Percentiles rank a stretch among this genome's conserved stretches.
These are phyloP conservation scores for Debaryomyces fabryi DNA, from an alignment of 1,139 yeast genomes.

Conservation along the genomic window DNA sequence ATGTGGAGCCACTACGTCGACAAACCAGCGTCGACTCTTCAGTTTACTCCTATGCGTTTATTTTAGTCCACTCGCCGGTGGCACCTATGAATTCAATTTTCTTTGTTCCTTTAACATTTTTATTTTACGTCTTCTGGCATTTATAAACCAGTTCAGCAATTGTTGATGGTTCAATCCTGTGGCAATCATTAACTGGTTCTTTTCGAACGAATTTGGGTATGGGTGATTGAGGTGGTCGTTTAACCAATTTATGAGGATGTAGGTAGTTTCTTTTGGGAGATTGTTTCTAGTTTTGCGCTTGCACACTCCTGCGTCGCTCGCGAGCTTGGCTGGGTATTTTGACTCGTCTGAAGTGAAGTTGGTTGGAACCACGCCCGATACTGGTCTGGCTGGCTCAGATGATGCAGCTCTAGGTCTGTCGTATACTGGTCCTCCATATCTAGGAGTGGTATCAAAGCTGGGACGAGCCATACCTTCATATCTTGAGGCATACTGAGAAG, in stretches of 20 bases:
- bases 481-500: background rate
- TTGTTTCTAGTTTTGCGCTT: conserved; percentile 66
- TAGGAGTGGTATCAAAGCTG: background rate
- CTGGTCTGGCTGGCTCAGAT: conserved; percentile 5
- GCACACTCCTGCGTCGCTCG: conserved; percentile 6
- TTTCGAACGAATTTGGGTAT: conserved; percentile 90
- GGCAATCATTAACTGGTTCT: conserved; percentile 71
- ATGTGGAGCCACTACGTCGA: background rate
- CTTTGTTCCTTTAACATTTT: conserved; percentile 48
- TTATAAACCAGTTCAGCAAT: conserved; percentile 94
- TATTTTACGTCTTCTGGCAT: conserved; percentile 87
- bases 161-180: conserved; percentile 93
- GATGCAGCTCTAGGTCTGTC: background rate
- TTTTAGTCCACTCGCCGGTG: background rate
- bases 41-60: background rate
- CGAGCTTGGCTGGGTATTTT: conserved; percentile 7
- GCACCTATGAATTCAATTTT: conserved; percentile 22
- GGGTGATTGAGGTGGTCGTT: conserved; percentile 87
- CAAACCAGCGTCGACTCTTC: background rate
- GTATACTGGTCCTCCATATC: background rate
- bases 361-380: conserved; percentile 1
- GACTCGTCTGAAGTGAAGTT: conserved; percentile 9
- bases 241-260: conserved; percentile 80
- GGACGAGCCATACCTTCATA: background rate
- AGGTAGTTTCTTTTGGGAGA: conserved; percentile 87